phyloP scores from a whole-genome alignment of 257 asterid species.

The Solanum gracilifrons region DNA sequence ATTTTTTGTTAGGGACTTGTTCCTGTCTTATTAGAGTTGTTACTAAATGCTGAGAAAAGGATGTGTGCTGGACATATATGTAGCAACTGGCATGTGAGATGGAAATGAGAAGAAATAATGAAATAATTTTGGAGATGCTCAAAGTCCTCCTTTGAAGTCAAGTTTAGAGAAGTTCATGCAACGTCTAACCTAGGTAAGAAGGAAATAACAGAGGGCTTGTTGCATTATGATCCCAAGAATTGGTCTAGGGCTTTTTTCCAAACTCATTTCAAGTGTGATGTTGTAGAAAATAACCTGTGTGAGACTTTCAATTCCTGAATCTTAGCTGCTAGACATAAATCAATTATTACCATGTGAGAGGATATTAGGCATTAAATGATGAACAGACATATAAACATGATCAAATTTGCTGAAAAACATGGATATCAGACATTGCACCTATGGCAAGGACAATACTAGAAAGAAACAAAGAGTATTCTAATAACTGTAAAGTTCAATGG shows the following conservation, averaged over 20 bases:
- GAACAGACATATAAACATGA: background rate
- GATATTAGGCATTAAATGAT: background rate
- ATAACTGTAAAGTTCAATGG: background rate
- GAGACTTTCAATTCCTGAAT: no score
- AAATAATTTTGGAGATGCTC: background rate
- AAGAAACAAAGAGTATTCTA: background rate
- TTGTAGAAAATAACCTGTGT: background rate
- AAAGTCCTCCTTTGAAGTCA: background rate
- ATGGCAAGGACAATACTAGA: background rate
- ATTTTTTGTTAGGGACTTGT: background rate
- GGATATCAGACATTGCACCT: no score
- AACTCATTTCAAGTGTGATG: background rate
- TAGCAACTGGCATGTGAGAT: background rate
- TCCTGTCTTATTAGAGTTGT: background rate
- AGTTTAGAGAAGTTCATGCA: background rate
- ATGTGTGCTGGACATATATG: background rate
- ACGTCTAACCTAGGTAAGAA: background rate
- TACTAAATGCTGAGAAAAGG: background rate
- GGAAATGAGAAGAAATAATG: no score
- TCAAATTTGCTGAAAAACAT: background rate
- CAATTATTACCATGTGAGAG: background rate
- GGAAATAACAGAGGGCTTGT: no score
- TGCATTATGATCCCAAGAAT: background rate
- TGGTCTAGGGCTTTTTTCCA: no score
- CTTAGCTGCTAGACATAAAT: background rate